These are phyloP conservation scores for Gossypium thurberi DNA, from an alignment of 345 rosid genomes.

Conservation along the genomic window DNA sequence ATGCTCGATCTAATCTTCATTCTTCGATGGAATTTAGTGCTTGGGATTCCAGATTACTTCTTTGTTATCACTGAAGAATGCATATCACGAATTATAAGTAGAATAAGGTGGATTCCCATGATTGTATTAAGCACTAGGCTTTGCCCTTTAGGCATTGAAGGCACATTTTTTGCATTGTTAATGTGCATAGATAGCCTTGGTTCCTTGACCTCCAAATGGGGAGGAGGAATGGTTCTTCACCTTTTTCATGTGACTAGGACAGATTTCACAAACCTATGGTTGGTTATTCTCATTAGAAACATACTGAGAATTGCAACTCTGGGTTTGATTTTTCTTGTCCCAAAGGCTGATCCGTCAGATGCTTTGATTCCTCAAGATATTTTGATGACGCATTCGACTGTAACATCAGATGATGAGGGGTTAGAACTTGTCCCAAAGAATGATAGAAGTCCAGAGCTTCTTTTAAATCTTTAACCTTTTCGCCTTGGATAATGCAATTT, in stretches of 20 bases:
- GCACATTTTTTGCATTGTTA: conserved; percentile 66
- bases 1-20: conserved; percentile 68
- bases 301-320: conserved; percentile 30
- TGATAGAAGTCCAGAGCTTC: background rate
- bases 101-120: conserved; percentile 81
- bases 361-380: conserved; percentile 36
- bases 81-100: conserved; percentile 42
- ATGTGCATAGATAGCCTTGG: conserved; percentile 80
- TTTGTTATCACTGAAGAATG: conserved; percentile 69
- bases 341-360: conserved; percentile 41
- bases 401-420: conserved; percentile 2
- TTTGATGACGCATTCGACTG: conserved; percentile 8
- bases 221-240: conserved; percentile 61
- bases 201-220: conserved; percentile 52
- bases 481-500: background rate
- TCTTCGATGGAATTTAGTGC: conserved; percentile 54
- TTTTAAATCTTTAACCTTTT: background rate
- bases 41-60: conserved; percentile 69
- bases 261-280: conserved; percentile 57
- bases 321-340: conserved; percentile 63
- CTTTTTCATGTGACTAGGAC: conserved; percentile 51
- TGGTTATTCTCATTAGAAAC: conserved; percentile 37
- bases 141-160: conserved; percentile 77
- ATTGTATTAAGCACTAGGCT: conserved; percentile 63
- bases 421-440: background rate